A percentile compares a stretch with the other conserved stretches of the same genome.
Evolutionary conservation across 2,329 filamentous ascomycete species (phyloP).

Genomic region (Exophiala spinifera): DNA sequence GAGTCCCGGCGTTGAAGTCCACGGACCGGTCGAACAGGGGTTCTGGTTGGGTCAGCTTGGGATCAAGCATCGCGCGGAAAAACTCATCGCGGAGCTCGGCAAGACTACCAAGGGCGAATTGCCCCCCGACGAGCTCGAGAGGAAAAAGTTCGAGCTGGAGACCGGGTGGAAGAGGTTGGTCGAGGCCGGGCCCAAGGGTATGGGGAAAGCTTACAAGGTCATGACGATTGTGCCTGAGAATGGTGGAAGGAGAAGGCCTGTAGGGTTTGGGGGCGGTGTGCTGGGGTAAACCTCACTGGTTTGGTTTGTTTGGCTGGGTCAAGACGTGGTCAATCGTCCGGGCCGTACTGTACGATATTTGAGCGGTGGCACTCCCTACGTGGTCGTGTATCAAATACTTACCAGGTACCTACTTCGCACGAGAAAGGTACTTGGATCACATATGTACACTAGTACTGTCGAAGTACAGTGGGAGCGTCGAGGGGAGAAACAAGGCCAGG

Average conservation of each 20-base stretch:
- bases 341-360: too few relatives aligned
- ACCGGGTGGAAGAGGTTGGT: conserved; percentile 76
- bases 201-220: conserved; percentile 94
- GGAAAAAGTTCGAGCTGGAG: conserved; percentile 62
- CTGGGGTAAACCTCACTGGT: conserved; percentile 10
- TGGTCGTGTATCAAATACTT: too few relatives aligned
- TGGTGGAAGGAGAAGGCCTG: conserved; percentile 68
- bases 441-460: too few relatives aligned
- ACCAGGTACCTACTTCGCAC: too few relatives aligned
- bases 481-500: too few relatives aligned
- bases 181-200: conserved; percentile 76
- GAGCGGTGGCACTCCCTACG: too few relatives aligned
- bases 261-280: conserved; percentile 80
- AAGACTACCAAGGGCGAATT: conserved; percentile 29
- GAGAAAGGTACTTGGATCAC: too few relatives aligned
- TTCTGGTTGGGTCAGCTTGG: conserved; percentile 78
- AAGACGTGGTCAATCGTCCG: too few relatives aligned
- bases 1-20: conserved; percentile 79
- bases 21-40: conserved; percentile 85
- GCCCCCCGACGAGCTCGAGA: conserved; percentile 46
- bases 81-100: conserved; percentile 54
- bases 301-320: too few relatives aligned
- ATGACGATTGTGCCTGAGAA: conserved; percentile 86
- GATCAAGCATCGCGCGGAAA: conserved; percentile 71
- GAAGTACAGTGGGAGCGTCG: too few relatives aligned